Evolutionary conservation across 306 rosid species (phyloP).

Genomic region (Gynostemma pentaphyllum): DNA sequence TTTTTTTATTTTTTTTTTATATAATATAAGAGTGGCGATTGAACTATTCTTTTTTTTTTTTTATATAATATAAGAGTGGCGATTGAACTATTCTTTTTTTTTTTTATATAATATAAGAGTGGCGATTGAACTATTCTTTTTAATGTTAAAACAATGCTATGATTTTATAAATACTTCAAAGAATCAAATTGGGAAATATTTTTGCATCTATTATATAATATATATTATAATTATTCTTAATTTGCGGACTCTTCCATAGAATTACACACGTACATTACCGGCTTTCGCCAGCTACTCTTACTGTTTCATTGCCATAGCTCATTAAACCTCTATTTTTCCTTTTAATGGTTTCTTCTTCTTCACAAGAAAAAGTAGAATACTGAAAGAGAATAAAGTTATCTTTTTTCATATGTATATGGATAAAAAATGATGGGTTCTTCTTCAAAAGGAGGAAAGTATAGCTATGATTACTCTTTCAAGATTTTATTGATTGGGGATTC

Average conservation of each 20-base stretch:
- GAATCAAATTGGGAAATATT: too few relatives aligned
- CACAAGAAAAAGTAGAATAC: neutral
- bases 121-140: too few relatives aligned
- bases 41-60: too few relatives aligned
- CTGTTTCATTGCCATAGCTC: neutral
- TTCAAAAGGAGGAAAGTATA: slow-evolving; percentile 37
- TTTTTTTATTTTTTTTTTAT: too few relatives aligned
- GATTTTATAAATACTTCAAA: too few relatives aligned
- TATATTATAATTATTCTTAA: too few relatives aligned
- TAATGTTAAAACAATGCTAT: too few relatives aligned
- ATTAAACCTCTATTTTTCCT: neutral
- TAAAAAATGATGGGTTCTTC: slow-evolving; percentile 44
- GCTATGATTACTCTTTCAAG: slow-evolving; percentile 81
- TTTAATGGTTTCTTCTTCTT: neutral
- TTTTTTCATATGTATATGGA: neutral
- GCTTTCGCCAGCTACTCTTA: neutral
- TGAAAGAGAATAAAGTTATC: neutral
- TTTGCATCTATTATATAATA: too few relatives aligned
- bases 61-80: too few relatives aligned
- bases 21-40: too few relatives aligned
- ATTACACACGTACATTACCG: slow-evolving; percentile 6
- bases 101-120: too few relatives aligned
- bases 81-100: too few relatives aligned
- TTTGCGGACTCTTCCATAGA: neutral
- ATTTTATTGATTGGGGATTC: slow-evolving; percentile 82